phyloP scores from a whole-genome alignment of 495 filamentous ascomycete genomes.

The Neurospora sp. region DNA sequence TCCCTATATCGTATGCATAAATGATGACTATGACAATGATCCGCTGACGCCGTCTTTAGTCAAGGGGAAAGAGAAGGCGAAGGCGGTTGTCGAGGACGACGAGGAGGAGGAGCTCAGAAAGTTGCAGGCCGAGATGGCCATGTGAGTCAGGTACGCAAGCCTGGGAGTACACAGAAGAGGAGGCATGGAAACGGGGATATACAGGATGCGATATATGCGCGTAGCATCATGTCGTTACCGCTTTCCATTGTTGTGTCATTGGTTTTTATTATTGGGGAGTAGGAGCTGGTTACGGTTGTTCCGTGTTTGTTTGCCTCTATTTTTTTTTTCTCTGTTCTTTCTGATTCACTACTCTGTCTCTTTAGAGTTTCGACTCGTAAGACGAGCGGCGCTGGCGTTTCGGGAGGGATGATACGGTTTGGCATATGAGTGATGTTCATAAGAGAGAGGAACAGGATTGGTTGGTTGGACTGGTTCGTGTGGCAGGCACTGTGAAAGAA shows the following conservation, averaged over 20 bases:
- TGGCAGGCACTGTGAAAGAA: not conserved
- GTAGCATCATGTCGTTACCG: not conserved
- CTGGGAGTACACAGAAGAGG: constrained; percentile 2
- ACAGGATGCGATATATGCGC: not conserved
- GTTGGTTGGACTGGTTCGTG: not conserved
- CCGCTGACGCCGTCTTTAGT: constrained; percentile 31
- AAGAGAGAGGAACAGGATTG: not conserved
- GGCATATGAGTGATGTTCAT: not conserved
- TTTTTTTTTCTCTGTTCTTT: not conserved
- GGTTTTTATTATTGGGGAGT: not conserved
- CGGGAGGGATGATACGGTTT: not conserved
- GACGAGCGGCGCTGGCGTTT: not conserved
- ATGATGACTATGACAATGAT: not conserved
- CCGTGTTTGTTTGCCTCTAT: not conserved
- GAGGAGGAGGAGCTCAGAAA: constrained; percentile 92
- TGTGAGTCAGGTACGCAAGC: constrained; percentile 36
- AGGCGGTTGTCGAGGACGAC: constrained; percentile 69
- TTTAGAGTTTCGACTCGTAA: not conserved
- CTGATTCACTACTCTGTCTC: not conserved
- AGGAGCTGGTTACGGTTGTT: not conserved
- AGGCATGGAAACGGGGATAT: constrained; percentile 1
- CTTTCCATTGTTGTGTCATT: not conserved
- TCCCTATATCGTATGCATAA: not conserved
- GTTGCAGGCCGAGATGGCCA: constrained; percentile 95
- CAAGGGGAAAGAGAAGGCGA: constrained; percentile 46